Evolutionary conservation across 768 basidiomycete species (phyloP), one percentile per base, ranked within the genome.

Genomic region (Chlorophyllum brunneum): DNA sequence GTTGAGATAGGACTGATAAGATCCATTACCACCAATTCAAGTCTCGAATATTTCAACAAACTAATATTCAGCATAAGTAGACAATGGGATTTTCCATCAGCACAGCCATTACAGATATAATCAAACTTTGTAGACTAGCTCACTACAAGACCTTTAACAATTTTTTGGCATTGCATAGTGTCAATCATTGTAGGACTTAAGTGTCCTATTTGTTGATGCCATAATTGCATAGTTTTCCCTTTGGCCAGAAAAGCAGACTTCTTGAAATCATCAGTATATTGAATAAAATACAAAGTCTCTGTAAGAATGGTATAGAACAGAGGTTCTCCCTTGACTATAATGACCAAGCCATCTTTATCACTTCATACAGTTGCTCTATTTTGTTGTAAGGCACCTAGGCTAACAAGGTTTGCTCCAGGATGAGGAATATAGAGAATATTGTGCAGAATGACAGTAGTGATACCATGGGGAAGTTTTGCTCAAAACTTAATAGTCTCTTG

Each of bases 1-100:
- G 56, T 48, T 5, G 62, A 55, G 2, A 68, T 45, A 7, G 67
- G 69, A 18, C 70, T 68, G 9, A 63, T 51, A 1, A 70, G 24
- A 42, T 71, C 69, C 26, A 59, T 38, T 15, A 48, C 47, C 20
- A 57, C 20, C 1, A 54, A 30, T 22, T 54, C 53, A 38, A 54
- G 38, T 20, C 23, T 20, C 3, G 49, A 52, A 48, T 65, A 61
- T 15, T 27, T 53, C 9, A 58, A 59, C 40, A 37, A 47, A 56
- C 63, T 56, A 15, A 51, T 33, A 20, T 62, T 57, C 36, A 67
- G 59, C n/a, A n/a, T n/a, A 4, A 60, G 61, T 5, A 54, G 20
- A 1, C 59, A 38, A 39, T 62, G 61, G 23, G 61, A 59, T 48
- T 67, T 69, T 9, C 64, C 60, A 22, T 61, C 50, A 24, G 62